Percentiles rank a stretch among this genome's conserved stretches.
Conservation (phyloP, 768 basidiomycete species). For the Trametes coccinea region DNA sequence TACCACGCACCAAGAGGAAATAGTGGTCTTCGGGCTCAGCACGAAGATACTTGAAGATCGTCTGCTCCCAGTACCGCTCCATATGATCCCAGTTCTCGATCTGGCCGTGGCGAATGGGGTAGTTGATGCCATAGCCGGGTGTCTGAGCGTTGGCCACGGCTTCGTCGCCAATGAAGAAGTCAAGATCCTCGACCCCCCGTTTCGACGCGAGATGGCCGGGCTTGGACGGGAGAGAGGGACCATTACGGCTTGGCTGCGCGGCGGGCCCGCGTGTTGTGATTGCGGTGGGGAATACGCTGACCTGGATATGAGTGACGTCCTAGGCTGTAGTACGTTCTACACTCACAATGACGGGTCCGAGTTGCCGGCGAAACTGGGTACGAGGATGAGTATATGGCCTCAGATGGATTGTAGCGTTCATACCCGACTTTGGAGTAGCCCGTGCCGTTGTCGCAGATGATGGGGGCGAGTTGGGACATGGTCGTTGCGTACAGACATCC, state of each 20-base stretch:
- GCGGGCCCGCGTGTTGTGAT: constrained; percentile 87
- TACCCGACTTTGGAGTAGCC: constrained; percentile 98
- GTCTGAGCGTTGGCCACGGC: constrained; percentile 96
- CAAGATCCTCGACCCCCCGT: constrained; percentile 96
- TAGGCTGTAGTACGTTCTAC: background rate
- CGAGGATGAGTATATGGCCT: background rate
- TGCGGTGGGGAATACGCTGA: constrained; percentile 94
- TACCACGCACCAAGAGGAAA: constrained; percentile 81
- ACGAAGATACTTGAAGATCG: constrained; percentile 98
- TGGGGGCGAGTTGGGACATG: constrained; percentile 89
- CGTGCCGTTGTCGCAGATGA: constrained; percentile 98
- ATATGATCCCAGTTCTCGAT: constrained; percentile 99
- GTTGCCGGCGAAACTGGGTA: constrained; percentile 89
- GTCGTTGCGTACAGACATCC: constrained; percentile 12
- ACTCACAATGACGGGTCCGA: constrained; percentile 97
- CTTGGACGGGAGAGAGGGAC: constrained; percentile 78
- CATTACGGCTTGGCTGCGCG: constrained; percentile 56
- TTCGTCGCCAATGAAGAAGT: constrained; percentile 99
- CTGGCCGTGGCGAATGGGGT: constrained; percentile 96
- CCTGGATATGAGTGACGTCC: background rate
- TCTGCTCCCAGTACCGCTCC: constrained; percentile 99
- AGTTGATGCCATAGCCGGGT: constrained; percentile 89
- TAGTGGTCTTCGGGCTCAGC: constrained; percentile 99
- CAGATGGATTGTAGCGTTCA: constrained; percentile 27
- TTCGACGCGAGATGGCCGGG: constrained; percentile 94